Percentiles rank a stretch among this genome's conserved stretches.
phyloP scores from a whole-genome alignment of 2,329 filamentous ascomycete genomes.

The Aspergillus thermomutatus region DNA sequence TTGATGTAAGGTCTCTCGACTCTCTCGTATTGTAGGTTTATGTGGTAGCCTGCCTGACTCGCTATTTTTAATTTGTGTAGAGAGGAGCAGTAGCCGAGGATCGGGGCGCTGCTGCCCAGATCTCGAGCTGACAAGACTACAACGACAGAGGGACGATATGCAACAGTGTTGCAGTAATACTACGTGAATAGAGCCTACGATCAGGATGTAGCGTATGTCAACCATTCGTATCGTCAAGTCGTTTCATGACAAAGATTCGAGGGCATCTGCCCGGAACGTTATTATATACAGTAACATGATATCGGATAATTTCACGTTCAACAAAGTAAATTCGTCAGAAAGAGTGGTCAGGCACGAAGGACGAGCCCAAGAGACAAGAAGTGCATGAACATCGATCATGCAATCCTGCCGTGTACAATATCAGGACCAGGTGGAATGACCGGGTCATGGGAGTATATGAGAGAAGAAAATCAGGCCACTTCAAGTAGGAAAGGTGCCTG shows the following conservation, averaged over 20 bases:
- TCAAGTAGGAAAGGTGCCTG: not conserved
- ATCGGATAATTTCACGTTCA: not conserved
- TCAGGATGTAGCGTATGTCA: not conserved
- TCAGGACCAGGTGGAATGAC: not conserved
- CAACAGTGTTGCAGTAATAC: too few relatives aligned
- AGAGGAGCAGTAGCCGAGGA: not conserved
- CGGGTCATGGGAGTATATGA: not conserved
- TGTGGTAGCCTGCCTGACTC: not conserved
- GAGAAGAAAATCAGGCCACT: constrained; percentile 5
- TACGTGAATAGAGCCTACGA: not conserved
- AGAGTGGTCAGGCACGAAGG: not conserved
- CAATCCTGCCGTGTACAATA: not conserved
- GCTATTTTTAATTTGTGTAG: not conserved
- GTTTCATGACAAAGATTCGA: not conserved
- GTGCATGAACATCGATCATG: not conserved
- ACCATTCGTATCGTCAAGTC: not conserved
- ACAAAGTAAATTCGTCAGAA: constrained; percentile 1
- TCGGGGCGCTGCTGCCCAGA: not conserved
- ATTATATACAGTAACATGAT: not conserved
- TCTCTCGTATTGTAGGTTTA: not conserved
- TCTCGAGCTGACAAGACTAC: not conserved
- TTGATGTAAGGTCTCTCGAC: too few relatives aligned
- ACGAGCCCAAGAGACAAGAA: not conserved
- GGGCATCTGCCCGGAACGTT: not conserved
- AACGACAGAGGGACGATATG: too few relatives aligned